Percentiles rank a stretch among this genome's conserved stretches.
Conservation (phyloP, 352 stramenopile species). For the Elongisporangium anandrum region DNA sequence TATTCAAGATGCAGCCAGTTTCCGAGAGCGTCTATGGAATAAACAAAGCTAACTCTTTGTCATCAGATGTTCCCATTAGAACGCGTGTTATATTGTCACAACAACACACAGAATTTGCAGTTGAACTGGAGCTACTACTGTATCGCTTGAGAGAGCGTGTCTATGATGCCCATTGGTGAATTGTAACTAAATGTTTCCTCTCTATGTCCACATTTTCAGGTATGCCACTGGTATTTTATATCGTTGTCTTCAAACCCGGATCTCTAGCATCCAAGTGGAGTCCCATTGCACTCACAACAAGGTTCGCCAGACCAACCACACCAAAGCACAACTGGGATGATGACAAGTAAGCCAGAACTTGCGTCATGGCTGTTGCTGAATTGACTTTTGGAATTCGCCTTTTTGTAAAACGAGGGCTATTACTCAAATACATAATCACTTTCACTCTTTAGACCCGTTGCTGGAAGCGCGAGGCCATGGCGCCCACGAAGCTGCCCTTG, state of each 20-base stretch:
- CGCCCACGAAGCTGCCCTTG: constrained; percentile 7
- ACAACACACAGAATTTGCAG: neutral
- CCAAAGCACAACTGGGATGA: neutral
- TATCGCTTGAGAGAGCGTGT: neutral
- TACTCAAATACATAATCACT: neutral
- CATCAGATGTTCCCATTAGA: neutral
- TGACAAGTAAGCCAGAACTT: neutral
- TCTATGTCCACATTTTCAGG: neutral
- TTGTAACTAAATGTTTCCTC: too few species aligned
- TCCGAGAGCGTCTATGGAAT: neutral
- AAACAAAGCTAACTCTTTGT: too few species aligned
- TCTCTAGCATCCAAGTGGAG: neutral
- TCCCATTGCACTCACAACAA: too few species aligned
- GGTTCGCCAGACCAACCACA: too few species aligned
- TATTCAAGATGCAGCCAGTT: neutral
- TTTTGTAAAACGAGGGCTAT: constrained; percentile 1
- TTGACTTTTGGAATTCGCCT: neutral
- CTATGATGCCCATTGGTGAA: neutral
- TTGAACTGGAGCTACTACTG: neutral
- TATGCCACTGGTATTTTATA: neutral
- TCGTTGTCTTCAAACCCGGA: too few species aligned
- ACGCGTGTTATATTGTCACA: neutral
- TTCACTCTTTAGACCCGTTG: neutral
- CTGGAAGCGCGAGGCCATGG: constrained; percentile 15
- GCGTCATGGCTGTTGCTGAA: neutral